These are phyloP conservation scores for Lathyrus sativus DNA, from an alignment of 306 rosid species.

Conservation along the genomic window DNA sequence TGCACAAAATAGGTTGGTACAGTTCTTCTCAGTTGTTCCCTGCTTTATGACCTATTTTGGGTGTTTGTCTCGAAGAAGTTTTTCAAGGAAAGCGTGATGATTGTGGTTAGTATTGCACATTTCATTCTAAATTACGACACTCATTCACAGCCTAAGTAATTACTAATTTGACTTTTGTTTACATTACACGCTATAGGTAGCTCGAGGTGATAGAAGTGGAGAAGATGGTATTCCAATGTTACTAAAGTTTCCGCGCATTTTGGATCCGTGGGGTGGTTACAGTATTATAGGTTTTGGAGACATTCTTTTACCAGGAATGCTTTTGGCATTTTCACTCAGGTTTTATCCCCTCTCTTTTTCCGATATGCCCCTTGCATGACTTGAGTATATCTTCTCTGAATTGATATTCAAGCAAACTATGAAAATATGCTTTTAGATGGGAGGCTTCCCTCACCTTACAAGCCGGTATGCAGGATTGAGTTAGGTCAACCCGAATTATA, in stretches of 20 bases:
- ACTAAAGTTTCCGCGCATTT: slow-evolving; percentile 84
- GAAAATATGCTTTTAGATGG: too few relatives aligned
- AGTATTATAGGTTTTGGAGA: slow-evolving; percentile 98
- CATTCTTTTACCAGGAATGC: slow-evolving; percentile 89
- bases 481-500: too few relatives aligned
- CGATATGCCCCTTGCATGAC: slow-evolving; percentile 27
- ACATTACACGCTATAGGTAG: slow-evolving; percentile 57
- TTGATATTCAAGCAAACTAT: not conserved
- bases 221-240: slow-evolving; percentile 98
- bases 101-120: slow-evolving; percentile 72
- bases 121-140: slow-evolving; percentile 18
- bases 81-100: slow-evolving; percentile 96
- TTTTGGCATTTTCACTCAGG: slow-evolving; percentile 94
- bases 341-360: slow-evolving; percentile 38
- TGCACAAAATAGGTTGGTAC: slow-evolving; percentile 72
- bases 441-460: too few relatives aligned
- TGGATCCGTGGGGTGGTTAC: slow-evolving; percentile 97
- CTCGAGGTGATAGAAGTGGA: slow-evolving; percentile 89
- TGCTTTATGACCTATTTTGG: slow-evolving; percentile 92
- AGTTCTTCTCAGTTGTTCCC: slow-evolving; percentile 88
- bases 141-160: slow-evolving; percentile 8
- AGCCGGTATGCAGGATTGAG: too few relatives aligned
- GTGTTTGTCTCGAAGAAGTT: slow-evolving; percentile 81
- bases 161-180: slow-evolving; percentile 31
- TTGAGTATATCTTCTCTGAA: slow-evolving; percentile 1